phyloP scores from a whole-genome alignment of 1,139 yeast genomes.

The Kodamaea ohmeri region DNA sequence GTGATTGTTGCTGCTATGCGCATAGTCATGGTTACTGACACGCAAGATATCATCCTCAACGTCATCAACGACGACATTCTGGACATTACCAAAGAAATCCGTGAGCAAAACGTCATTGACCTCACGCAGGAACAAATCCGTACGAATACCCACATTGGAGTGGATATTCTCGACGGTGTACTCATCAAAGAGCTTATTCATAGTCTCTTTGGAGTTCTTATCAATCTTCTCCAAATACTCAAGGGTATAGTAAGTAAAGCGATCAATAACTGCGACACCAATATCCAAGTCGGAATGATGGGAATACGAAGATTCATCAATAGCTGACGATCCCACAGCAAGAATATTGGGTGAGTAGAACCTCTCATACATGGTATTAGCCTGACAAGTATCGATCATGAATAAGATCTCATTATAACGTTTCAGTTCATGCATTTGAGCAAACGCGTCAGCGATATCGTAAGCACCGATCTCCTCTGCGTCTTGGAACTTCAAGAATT shows the following conservation, averaged over 20 bases:
- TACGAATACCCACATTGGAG: constrained; percentile 87
- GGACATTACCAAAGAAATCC: constrained; percentile 94
- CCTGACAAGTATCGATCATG: constrained; percentile 98
- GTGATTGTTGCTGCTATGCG: constrained; percentile 14
- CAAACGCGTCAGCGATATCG: constrained; percentile 96
- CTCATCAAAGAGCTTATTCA: constrained; percentile 79
- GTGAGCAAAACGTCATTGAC: constrained; percentile 73
- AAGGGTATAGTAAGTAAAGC: constrained; percentile 89
- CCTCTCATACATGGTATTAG: constrained; percentile 93
- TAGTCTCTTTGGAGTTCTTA: constrained; percentile 68
- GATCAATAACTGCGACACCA: constrained; percentile 96
- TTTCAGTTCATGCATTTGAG: constrained; percentile 93
- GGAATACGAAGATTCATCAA: constrained; percentile 90
- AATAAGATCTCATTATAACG: constrained; percentile 92
- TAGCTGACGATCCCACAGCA: constrained; percentile 88
- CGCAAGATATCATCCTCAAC: constrained; percentile 46
- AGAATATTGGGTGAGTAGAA: constrained; percentile 90
- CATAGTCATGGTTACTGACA: constrained; percentile 27
- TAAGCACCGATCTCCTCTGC: constrained; percentile 96
- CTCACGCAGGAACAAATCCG: constrained; percentile 71
- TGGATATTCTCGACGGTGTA: constrained; percentile 85
- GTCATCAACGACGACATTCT: constrained; percentile 69
- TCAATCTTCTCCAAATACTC: constrained; percentile 83
- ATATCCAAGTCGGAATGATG: constrained; percentile 94
- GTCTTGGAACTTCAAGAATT: constrained; percentile 93